Base-by-base conservation (phyloP, 768 basidiomycete species). In the Suillus placidus region DNA sequence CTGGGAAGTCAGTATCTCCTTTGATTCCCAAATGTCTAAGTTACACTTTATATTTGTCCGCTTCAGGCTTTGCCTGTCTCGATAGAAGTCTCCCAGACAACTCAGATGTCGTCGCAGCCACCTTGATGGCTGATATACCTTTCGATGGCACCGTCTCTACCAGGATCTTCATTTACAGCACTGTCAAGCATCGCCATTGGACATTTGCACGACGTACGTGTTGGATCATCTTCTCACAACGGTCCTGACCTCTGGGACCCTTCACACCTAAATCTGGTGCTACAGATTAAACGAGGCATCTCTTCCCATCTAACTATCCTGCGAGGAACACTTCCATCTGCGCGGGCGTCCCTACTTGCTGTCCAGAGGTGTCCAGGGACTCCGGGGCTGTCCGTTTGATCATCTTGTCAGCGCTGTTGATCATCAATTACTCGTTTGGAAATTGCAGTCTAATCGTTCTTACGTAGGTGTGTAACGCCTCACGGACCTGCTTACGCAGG, bases 81-180 rank as follows among this genome's bases (percentile, higher is more conserved):
- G 52, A 40, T 32, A 18, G 43, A 49, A 55, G 38, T 76, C 74
- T 69, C 66, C 74, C 73, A 68, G 73, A 67, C 67, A 68, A 77
- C 75, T 64, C 56, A 62, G 58, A 67, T 55, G 34, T 30, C 30
- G 43, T 47, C 51, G 38, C 62, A 60, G 38, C 56, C 58, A 64
- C 38, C 26, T 20, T 58, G 56, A 60, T 37, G 42, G 37, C 56
- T 9, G 23, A 34, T 32, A 38, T 38, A 32, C 35, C 32, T 49
- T 40, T 49, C 45, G 18, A 35, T 9, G 49, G 34, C 63, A 51
- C 26, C 35, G 51, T 45, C 47, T 38, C 32, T 9, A 38, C 45
- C 64, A 51, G 55, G 57, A 57, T 69, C 65, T 66, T 64, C 57
- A 57, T 62, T 67, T 67, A 64, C 67, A 16, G 71, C 74, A 75